Percentiles rank a stretch among this genome's conserved stretches.
Conservation (phyloP, 805 yeast genomes). For the Middelhovenomyces tepae region DNA sequence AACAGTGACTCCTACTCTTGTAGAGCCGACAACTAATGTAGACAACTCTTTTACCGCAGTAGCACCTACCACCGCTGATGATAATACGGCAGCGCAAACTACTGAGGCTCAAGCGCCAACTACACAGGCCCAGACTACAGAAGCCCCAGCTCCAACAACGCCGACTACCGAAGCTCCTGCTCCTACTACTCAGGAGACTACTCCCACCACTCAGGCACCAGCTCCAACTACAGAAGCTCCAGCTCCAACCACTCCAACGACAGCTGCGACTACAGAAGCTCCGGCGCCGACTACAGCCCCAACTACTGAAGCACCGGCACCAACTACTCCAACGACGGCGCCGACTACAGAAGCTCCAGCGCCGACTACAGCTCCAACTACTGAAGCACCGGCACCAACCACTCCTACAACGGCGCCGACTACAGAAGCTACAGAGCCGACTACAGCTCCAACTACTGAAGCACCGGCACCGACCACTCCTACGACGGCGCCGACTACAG, state of each 20-base stretch:
- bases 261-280: constrained; percentile 1
- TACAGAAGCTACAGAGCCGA: not conserved
- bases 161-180: constrained; percentile 6
- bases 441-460: not conserved
- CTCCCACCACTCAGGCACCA: constrained; percentile 1
- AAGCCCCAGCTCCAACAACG: not conserved
- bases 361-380: too few relatives aligned
- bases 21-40: too few relatives aligned
- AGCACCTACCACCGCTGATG: too few relatives aligned
- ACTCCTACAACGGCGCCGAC: not conserved
- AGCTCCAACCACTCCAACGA: constrained; percentile 1
- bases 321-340: not conserved
- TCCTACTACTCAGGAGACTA: constrained; percentile 1
- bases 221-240: constrained; percentile 5
- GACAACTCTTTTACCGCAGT: too few relatives aligned
- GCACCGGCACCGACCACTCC: too few relatives aligned
- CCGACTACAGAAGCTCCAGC: not conserved
- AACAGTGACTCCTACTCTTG: too few relatives aligned
- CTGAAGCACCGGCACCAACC: too few relatives aligned
- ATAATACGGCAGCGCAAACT: too few relatives aligned
- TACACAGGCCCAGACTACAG: too few relatives aligned
- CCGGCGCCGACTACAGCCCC: too few relatives aligned
- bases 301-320: too few relatives aligned
- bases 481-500: constrained; percentile 1
- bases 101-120: too few relatives aligned